These are phyloP conservation scores for Chytriomyces confervae DNA, from an alignment of 192 early-diverging fungal species.

Conservation along the genomic window DNA sequence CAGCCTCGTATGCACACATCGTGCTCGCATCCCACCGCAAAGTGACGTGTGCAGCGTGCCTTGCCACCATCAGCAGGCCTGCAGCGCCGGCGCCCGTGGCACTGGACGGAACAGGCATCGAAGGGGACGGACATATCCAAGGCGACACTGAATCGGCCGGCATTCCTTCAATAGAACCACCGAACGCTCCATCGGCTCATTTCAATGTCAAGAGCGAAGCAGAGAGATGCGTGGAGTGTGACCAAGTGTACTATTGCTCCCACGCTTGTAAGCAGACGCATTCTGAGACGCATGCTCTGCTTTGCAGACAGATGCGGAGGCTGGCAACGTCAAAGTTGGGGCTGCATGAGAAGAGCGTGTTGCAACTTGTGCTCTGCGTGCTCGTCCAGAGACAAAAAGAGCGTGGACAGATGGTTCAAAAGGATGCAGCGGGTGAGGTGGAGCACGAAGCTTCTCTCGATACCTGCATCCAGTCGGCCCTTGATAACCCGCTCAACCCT, in stretches of 20 bases:
- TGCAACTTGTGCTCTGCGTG: conserved; percentile 57
- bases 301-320: conserved; percentile 60
- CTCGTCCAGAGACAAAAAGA: conserved; percentile 2
- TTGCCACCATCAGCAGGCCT: not conserved
- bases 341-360: conserved; percentile 68
- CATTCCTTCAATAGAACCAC: too few relatives aligned
- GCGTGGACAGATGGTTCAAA: not conserved
- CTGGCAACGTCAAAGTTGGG: conserved; percentile 66
- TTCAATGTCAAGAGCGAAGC: not conserved
- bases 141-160: too few relatives aligned
- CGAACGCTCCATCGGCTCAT: too few relatives aligned
- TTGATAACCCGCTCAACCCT: conserved; percentile 1
- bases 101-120: too few relatives aligned
- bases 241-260: conserved; percentile 57
- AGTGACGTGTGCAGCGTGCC: not conserved
- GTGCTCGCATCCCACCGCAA: conserved; percentile 9
- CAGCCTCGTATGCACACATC: not conserved
- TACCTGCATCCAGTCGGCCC: not conserved
- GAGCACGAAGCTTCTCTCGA: not conserved
- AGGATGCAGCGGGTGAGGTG: not conserved
- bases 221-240: conserved; percentile 57
- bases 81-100: not conserved
- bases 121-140: too few relatives aligned
- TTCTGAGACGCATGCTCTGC: conserved; percentile 45
- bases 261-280: conserved; percentile 50